Conservation (phyloP, 2,329 filamentous ascomycete genomes). For the Ophiostoma pallidulum region DNA sequence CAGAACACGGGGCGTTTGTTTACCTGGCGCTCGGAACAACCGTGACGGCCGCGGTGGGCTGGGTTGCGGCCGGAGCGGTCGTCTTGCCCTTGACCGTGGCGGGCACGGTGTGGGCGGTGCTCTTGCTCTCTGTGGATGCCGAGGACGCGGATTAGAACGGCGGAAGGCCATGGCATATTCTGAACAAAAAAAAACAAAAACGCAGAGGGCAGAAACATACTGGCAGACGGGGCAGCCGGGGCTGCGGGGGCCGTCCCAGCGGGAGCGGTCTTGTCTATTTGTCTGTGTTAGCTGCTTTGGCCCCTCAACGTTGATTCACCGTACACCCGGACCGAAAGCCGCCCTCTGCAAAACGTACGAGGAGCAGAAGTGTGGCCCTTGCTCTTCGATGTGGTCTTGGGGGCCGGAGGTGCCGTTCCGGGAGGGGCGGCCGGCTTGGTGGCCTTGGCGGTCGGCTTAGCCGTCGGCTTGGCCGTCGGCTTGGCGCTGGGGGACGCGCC, state of each 20-base stretch:
- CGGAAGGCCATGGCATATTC: no score
- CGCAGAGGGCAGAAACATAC: not conserved
- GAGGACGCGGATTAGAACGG: not conserved
- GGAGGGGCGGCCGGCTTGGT: not conserved
- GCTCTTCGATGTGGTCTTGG: not conserved
- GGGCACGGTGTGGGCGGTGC: conserved; percentile 6
- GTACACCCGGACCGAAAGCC: no score
- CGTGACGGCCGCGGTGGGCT: conserved; percentile 9
- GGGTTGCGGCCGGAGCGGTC: not conserved
- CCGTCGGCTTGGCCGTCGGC: not conserved
- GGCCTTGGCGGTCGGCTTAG: not conserved
- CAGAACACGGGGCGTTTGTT: not conserved
- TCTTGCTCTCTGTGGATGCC: not conserved
- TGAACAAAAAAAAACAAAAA: no score
- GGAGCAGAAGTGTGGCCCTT: not conserved
- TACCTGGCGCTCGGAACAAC: conserved; percentile 1
- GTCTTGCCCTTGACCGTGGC: conserved; percentile 8
- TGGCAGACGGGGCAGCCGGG: not conserved
- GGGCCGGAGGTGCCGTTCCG: not conserved
- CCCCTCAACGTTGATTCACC: no score
- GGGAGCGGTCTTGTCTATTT: not conserved
- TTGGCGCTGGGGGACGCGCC: not conserved
- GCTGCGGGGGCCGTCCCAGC: not conserved
- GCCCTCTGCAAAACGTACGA: no score
- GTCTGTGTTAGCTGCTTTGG: no score